These are phyloP conservation scores for Wickerhamomyces sydowiorum DNA, from an alignment of 805 yeast genomes.

Conservation along the genomic window DNA sequence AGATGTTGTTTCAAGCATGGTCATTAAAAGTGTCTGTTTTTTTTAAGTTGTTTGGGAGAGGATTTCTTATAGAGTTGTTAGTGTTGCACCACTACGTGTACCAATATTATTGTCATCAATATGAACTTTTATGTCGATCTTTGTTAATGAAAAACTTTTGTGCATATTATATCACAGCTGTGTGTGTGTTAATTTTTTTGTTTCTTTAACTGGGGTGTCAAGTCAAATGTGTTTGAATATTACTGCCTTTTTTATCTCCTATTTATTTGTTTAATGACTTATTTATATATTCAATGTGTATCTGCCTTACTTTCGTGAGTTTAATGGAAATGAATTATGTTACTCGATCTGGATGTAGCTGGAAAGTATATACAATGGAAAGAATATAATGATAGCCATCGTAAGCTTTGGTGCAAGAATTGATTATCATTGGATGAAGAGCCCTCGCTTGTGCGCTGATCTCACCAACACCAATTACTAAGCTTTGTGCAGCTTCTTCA, in stretches of 20 bases:
- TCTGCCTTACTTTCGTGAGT: background rate
- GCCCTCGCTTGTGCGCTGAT: too few relatives aligned
- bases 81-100: background rate
- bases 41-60: background rate
- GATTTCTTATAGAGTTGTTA: background rate
- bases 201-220: background rate
- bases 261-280: constrained; percentile 1
- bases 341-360: too few relatives aligned
- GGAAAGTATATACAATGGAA: too few relatives aligned
- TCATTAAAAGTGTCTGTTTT: background rate
- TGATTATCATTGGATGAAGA: too few relatives aligned
- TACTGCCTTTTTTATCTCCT: background rate
- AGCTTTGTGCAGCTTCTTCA: too few relatives aligned
- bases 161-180: background rate
- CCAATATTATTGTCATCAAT: too few relatives aligned
- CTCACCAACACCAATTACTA: too few relatives aligned
- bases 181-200: background rate
- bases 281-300: constrained; percentile 1
- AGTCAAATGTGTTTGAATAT: constrained; percentile 10
- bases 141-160: background rate
- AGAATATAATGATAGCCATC: too few relatives aligned
- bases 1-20: constrained; percentile 92
- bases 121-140: background rate
- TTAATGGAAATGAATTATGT: background rate
- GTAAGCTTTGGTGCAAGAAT: too few relatives aligned